Base-by-base conservation (phyloP, 2,329 filamentous ascomycete genomes). In the Aspergillus eucalypticola region DNA sequence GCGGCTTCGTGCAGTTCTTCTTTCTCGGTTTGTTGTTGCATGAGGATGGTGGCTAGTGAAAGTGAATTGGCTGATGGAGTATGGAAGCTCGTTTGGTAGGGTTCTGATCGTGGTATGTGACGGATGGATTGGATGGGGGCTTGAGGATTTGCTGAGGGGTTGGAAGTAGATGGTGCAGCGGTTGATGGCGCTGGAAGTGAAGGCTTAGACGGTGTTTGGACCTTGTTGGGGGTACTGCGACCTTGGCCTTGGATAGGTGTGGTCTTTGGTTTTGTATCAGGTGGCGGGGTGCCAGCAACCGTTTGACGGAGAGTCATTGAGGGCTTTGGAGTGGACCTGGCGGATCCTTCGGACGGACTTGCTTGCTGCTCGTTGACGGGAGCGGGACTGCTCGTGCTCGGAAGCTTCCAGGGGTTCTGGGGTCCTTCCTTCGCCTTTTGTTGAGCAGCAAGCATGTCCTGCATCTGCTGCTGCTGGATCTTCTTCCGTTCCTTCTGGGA, bases 401-500 rank as follows among this genome's bases (percentile, higher is more conserved):
- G 63, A 11, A 83, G 77, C 72, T 92, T 89, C 91, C 91, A 95
- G 0, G 90, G 88, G 4, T 77, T 77, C 54, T 71, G 64, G 5
- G 71, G 64, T 52, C 65, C 64, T 58, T 78, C 75, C 56, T 74
- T 79, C 65, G 69, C 60, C 57, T 72, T 71, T 58, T 73, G 65
- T 54, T 73, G 66, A 55, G 73, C 72, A 53, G 65, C 71, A 60
- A 73, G 63, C 60, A 70, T 70, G 41, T 77, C 82, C 78, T 78
- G 76, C 58, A 78, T 68, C 69, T 90, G 86, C 62, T 86, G 83
- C 69, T 92, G 89, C 68, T 92, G 86, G 65, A 92, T 86, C 71
- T 86, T 90, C 78, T 96, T 98, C 21, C 92, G 88, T 74, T 97
- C 93, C 71, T 95, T 96, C 68, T 98, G 95, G 0, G 93, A 96